Percentiles rank a stretch among this genome's conserved stretches.
These are phyloP conservation scores for Mycosphaerella sp. DNA, from an alignment of 2,329 filamentous ascomycete species.

Conservation along the genomic window DNA sequence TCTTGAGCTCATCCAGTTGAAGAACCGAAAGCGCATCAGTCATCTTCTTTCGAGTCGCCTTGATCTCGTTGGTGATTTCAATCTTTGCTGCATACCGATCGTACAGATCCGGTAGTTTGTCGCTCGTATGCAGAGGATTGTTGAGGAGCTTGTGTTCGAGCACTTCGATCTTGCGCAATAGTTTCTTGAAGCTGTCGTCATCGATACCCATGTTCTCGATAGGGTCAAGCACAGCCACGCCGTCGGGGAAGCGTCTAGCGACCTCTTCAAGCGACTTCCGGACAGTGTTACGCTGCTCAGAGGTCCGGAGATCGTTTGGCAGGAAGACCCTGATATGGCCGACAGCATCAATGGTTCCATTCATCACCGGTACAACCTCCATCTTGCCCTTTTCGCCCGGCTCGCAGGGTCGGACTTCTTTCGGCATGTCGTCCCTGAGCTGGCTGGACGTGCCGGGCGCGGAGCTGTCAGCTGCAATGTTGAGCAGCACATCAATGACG, in stretches of 20 bases:
- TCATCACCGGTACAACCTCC: constrained; percentile 77
- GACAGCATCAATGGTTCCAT: constrained; percentile 78
- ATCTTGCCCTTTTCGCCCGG: constrained; percentile 62
- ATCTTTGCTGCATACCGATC: constrained; percentile 81
- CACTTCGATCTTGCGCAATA: constrained; percentile 90
- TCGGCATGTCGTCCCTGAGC: constrained; percentile 50
- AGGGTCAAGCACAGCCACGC: constrained; percentile 80
- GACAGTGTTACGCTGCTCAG: constrained; percentile 62
- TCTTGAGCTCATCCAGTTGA: constrained; percentile 93
- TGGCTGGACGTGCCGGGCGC: constrained; percentile 23
- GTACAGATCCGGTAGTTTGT: constrained; percentile 75
- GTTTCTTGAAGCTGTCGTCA: constrained; percentile 87
- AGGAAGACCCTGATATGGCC: constrained; percentile 78
- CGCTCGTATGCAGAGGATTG: constrained; percentile 88
- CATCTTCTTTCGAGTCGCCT: constrained; percentile 81
- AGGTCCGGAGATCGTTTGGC: constrained; percentile 64
- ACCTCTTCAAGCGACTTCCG: constrained; percentile 69
- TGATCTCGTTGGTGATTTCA: constrained; percentile 68
- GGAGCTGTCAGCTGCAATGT: constrained; percentile 54
- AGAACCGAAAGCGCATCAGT: constrained; percentile 76
- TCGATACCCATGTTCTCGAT: constrained; percentile 94
- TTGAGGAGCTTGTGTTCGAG: constrained; percentile 82
- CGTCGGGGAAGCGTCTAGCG: constrained; percentile 82
- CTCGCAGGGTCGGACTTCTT: constrained; percentile 54
- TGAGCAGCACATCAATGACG: constrained; percentile 74